These are phyloP conservation scores for Erysimum pusillum DNA, from an alignment of 441 rosid genomes.

Conservation along the genomic window DNA sequence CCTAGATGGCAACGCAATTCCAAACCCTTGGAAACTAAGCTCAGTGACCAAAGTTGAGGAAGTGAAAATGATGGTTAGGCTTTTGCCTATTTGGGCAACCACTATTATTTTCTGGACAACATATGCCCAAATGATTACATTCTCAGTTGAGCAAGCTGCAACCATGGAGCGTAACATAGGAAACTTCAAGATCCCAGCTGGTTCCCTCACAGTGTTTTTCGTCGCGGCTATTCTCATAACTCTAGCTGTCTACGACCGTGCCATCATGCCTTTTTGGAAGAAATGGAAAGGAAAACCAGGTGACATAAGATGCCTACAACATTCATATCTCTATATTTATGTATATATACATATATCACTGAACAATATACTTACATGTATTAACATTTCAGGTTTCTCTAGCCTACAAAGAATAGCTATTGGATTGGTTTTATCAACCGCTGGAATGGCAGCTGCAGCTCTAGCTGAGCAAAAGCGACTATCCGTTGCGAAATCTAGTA, in stretches of 20 bases:
- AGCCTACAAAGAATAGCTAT: slow-evolving; percentile 74
- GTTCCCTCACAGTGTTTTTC: slow-evolving; percentile 84
- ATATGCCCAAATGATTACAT: slow-evolving; percentile 91
- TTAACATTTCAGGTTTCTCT: slow-evolving; percentile 65
- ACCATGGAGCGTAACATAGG: slow-evolving; percentile 80
- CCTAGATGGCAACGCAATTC: slow-evolving; percentile 42
- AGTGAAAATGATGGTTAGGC: slow-evolving; percentile 80
- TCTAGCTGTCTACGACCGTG: slow-evolving; percentile 75
- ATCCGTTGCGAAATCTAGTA: slow-evolving; percentile 58
- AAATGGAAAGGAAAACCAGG: slow-evolving; percentile 92
- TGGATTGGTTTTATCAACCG: slow-evolving; percentile 69
- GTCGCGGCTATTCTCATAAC: slow-evolving; percentile 77
- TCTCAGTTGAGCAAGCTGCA: slow-evolving; percentile 90
- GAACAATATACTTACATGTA: not conserved
- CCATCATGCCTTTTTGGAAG: slow-evolving; percentile 80
- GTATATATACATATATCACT: no score
- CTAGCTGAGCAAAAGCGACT: slow-evolving; percentile 65
- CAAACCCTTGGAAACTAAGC: slow-evolving; percentile 82
- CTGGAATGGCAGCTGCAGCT: slow-evolving; percentile 84
- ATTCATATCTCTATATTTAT: not conserved
- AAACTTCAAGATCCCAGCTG: slow-evolving; percentile 84
- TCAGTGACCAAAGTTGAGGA: slow-evolving; percentile 87
- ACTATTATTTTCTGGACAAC: slow-evolving; percentile 91
- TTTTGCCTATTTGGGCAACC: slow-evolving; percentile 95
- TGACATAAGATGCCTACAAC: slow-evolving; percentile 34